Percentiles rank a stretch among this genome's conserved stretches.
These are phyloP conservation scores for Pseudogymnoascus sp. DNA, from an alignment of 2,329 filamentous ascomycete genomes.

Conservation along the genomic window DNA sequence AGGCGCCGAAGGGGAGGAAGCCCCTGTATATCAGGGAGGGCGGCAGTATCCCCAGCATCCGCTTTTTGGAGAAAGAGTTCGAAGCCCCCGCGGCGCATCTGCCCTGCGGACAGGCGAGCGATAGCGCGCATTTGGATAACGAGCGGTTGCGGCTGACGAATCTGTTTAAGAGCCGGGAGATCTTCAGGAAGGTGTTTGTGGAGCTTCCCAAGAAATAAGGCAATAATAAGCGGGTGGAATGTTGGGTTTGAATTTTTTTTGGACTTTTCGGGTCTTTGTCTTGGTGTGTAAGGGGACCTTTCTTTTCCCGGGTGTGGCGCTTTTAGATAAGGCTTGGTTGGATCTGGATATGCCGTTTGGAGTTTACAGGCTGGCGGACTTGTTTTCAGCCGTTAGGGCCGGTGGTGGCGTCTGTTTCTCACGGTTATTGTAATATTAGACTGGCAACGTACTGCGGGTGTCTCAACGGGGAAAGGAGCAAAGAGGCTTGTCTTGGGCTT, in stretches of 20 bases:
- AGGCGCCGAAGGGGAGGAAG: conserved; percentile 35
- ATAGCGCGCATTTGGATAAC: conserved; percentile 89
- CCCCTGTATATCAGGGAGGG: conserved; percentile 94
- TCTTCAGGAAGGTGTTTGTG: conserved; percentile 75
- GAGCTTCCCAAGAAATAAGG: conserved; percentile 26
- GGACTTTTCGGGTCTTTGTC: neutral
- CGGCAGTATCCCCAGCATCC: conserved; percentile 86
- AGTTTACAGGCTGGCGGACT: conserved; percentile 6
- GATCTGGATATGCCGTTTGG: conserved; percentile 1
- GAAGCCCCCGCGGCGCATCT: conserved; percentile 82
- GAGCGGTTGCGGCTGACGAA: conserved; percentile 85
- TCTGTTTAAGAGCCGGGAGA: conserved; percentile 82
- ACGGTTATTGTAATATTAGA: neutral
- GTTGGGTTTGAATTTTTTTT: neutral
- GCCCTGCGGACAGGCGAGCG: conserved; percentile 89
- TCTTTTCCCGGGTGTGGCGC: neutral
- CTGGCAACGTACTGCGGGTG: neutral
- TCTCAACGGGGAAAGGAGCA: neutral
- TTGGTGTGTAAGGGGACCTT: neutral
- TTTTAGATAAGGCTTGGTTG: neutral
- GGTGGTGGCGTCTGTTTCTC: neutral
- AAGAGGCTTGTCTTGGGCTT: neutral
- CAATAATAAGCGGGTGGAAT: neutral
- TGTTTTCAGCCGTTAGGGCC: conserved; percentile 4
- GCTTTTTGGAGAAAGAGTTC: conserved; percentile 93